Conservation (phyloP, 2,329 filamentous ascomycete genomes). For the Phialemoniopsis sp. region DNA sequence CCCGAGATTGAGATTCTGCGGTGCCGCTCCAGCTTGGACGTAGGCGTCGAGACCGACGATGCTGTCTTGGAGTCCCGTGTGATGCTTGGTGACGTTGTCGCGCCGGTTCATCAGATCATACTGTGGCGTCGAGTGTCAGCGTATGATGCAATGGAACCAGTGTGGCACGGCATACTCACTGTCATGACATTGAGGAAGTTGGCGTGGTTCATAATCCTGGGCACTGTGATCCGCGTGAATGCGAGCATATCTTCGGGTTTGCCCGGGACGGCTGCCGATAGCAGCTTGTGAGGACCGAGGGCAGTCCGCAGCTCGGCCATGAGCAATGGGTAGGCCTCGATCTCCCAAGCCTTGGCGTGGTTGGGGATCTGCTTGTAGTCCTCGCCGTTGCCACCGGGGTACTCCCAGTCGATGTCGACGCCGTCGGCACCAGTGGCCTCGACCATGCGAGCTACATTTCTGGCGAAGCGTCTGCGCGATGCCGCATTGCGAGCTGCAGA, state of each 20-base stretch:
- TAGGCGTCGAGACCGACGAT: constrained; percentile 55
- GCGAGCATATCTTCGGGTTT: constrained; percentile 62
- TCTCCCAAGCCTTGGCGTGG: constrained; percentile 51
- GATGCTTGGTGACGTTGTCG: constrained; percentile 61
- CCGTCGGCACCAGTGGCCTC: constrained; percentile 59
- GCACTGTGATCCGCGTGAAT: constrained; percentile 53
- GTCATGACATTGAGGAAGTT: constrained; percentile 71
- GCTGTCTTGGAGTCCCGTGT: constrained; percentile 54
- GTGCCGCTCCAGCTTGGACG: constrained; percentile 47
- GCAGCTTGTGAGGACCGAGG: constrained; percentile 52
- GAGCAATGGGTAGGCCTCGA: constrained; percentile 57
- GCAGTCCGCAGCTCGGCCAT: constrained; percentile 53
- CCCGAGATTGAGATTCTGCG: constrained; percentile 58
- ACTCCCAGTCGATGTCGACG: constrained; percentile 66
- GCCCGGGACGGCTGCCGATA: constrained; percentile 66
- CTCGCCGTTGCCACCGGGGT: constrained; percentile 58
- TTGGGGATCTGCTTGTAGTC: constrained; percentile 65
- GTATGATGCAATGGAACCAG: too few species aligned
- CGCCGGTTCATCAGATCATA: constrained; percentile 73
- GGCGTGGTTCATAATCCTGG: constrained; percentile 53
- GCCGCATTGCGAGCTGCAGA: constrained; percentile 45
- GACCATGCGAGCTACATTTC: constrained; percentile 62
- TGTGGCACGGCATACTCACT: too few species aligned
- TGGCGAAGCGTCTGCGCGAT: constrained; percentile 55
- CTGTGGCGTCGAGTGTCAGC: too few species aligned